phyloP scores from a whole-genome alignment of 2,329 filamentous ascomycete species.

The Bretziella fagacearum region DNA sequence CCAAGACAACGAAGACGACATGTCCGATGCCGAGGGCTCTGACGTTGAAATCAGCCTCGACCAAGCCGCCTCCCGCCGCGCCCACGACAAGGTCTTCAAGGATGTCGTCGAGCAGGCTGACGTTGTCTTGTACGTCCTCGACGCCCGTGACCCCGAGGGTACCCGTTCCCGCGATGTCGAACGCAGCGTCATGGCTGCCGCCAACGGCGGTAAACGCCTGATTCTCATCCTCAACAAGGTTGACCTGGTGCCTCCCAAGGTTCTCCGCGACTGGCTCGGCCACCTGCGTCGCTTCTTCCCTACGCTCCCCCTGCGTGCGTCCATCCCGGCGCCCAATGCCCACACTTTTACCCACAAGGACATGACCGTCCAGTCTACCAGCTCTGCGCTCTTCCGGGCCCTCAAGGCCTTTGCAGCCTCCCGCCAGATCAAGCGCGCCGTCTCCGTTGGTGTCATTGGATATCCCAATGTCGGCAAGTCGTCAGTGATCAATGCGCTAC shows the following conservation, averaged over 20 bases:
- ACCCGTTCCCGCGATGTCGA: slow-evolving; percentile 84
- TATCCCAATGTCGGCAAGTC: slow-evolving; percentile 96
- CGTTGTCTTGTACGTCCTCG: slow-evolving; percentile 81
- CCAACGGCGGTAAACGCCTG: slow-evolving; percentile 65
- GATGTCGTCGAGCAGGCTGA: slow-evolving; percentile 77
- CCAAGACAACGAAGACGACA: slow-evolving; percentile 41
- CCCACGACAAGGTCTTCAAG: slow-evolving; percentile 94
- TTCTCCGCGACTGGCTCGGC: slow-evolving; percentile 69
- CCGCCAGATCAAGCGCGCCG: slow-evolving; percentile 71
- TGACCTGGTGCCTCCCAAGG: slow-evolving; percentile 67
- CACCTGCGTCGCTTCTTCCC: slow-evolving; percentile 82
- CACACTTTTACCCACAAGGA: slow-evolving; percentile 86
- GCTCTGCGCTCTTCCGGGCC: slow-evolving; percentile 68
- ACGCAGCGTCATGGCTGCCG: slow-evolving; percentile 77
- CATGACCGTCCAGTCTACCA: slow-evolving; percentile 71
- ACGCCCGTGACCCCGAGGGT: slow-evolving; percentile 79
- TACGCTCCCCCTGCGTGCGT: slow-evolving; percentile 74
- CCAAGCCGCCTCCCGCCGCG: slow-evolving; percentile 54
- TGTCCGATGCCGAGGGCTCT: slow-evolving; percentile 38
- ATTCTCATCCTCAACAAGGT: slow-evolving; percentile 94
- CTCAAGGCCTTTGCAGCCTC: slow-evolving; percentile 76
- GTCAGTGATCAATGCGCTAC: slow-evolving; percentile 86
- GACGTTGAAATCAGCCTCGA: slow-evolving; percentile 33
- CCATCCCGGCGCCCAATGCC: slow-evolving; percentile 65
- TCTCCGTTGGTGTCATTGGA: slow-evolving; percentile 84